Evolutionary conservation across 352 stramenopile species (phyloP), one percentile per base, ranked within the genome.

Genomic region (Globisporangium mamillatum): DNA sequence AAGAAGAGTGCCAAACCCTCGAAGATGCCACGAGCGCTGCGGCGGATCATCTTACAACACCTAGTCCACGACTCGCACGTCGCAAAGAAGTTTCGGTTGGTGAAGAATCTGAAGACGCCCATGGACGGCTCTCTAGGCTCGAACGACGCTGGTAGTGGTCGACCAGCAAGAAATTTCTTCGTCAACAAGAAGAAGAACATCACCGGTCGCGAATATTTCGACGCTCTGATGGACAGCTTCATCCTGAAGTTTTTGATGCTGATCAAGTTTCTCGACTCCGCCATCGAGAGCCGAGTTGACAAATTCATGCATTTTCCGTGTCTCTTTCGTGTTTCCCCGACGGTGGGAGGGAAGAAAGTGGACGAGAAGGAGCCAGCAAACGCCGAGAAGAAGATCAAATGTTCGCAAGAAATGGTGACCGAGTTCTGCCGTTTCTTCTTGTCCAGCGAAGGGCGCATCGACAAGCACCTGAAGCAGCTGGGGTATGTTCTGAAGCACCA

Each of bases 401-500:
- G 95, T 25, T 98, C 94, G 0, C 83, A 94, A 60, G 80, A 91
- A 24, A 83, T 99, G 36, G 80, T 99, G n/a, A 84, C 85, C 0
- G 86, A 94, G 29, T 93, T 99, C 29, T 98, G 87, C 66, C 79
- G 96, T 48, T 75, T 97, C 50, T 99, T 98, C 74, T 73, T 99
- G 29, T 88, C 86, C 8, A 86, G 84, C 32, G 94, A 99, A 88
- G 97, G 97, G 20, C 93, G 98, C 62, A 96, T 99, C 60, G 84
- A 98, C 48, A 96, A 94, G 34, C 97, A 99, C 73, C 66, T 99
- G 27, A 84, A 82, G 52, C 80, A 88, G 25, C 69, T 97, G 24
- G 88, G 96, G 22, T 94, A 98, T 60, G 84, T 72, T 24, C 77
- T 99, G 6, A 80, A 63, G 22, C 96, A 99, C 70, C 74, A 94